Evolutionary conservation across 1,284 basidiomycete genomes (phyloP), one percentile per base, ranked within the genome.

Genomic region (Termitomyces sp.): DNA sequence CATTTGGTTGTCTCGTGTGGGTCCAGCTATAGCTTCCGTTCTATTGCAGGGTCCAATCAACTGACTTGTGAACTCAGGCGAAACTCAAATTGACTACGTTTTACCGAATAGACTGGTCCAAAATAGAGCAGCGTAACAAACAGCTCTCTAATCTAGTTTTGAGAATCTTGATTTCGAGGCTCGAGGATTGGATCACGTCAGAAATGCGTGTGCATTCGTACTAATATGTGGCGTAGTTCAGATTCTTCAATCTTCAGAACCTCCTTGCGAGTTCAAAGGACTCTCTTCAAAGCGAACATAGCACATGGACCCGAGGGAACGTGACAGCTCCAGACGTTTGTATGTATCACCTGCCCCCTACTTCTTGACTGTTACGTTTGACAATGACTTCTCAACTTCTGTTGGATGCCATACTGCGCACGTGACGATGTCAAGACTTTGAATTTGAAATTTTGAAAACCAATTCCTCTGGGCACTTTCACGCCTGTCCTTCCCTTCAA

Each of bases 281-380:
- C 19, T 48, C 17, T 26, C 7, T 28, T 26, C 34, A 17, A 26
- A 38, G 10, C 21, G 28, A 43, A 5, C 26, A 49, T 44, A 52
- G 28, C 41, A 52, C 50, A 44, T 43, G 50, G 4, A 28, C 13
- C 7, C 13, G 7, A 30, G 19, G 7, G 26, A 51, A 42, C 4
- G 28, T 43, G 50, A 17, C 31, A 31, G 10, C 33, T 42, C 8
- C n/a, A 12, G 2, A 26, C 36, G 10, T 13, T 31, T 21, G 39
- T 24, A 41, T 48, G 38, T 21, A 34, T 48, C 48, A 54, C 46
- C 48, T 51, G 53, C 8, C 28, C 41, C 42, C 4, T 9, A 34
- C 31, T 38, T 40, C 40, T 31, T 50, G 41, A 26, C 30, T 43
- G 30, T 28, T 43, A 24, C 7, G 1, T 24, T 44, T 19, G 2